Evolutionary conservation across 805 yeast genomes (phyloP), one percentile per base, ranked within the genome.

Genomic region (Kodamaea kaohsiungensis): DNA sequence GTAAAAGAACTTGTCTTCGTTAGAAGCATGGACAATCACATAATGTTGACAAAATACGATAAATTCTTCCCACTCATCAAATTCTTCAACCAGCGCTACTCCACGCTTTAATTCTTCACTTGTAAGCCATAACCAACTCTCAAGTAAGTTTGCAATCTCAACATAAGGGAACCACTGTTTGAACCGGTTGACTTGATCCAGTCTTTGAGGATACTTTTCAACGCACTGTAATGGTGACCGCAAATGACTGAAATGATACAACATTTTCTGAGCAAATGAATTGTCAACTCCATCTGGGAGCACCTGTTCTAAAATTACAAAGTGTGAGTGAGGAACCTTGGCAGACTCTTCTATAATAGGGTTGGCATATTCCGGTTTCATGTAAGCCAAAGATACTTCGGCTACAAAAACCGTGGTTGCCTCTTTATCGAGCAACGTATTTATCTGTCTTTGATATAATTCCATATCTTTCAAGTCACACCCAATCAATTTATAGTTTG

Each of bases 31-130:
- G 2, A 86, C 73, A 40, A 87, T 74, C 38, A 85, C 73, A 62
- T 89, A 89, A 65, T 89, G 95, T 61, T 88, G 93, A 54, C 89
- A 82, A 62, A 87, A 89, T 12, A 87, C 63, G 27, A 85, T 78
- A 58, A 89, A 88, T 67, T 89, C 96, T 69, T 89, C 96, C 83
- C 89, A 81, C 69, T 89, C 96, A 66, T 89, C 96, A 67, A 89
- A 89, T 2, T 82, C 81, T 64, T 89, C 96, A 17, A 87, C 75
- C 0, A 63, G 47, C 15, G 73, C 74, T 7, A 89, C 77, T 42
- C 68, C 65, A 0, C 52, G 45, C 59, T 80, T 82, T 5, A 70
- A 63, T 0, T 70, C 72, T 1, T 57, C 57, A 3, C 75, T 65
- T 1, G 85, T 70, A 17, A 78, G 65, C 7, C 70, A 59, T 1